Evolutionary conservation across 2,329 filamentous ascomycete species (phyloP).

Genomic region (Didymella glomerata): DNA sequence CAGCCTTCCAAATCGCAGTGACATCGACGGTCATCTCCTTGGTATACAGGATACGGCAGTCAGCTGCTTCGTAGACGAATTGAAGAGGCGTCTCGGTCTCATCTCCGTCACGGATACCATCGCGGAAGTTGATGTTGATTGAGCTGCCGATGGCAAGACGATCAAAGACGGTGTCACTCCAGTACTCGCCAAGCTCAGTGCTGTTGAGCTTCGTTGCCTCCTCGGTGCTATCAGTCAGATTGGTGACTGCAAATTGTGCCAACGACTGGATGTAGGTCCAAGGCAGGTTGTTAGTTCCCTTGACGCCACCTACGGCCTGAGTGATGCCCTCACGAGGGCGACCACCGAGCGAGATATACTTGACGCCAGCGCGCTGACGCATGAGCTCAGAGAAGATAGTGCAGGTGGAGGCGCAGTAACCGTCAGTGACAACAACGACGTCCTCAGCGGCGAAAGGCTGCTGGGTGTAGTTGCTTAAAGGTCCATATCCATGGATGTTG

Average conservation of each 20-base stretch:
- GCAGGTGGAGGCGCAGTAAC: constrained; percentile 68
- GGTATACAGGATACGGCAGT: constrained; percentile 70
- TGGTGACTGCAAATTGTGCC: constrained; percentile 33
- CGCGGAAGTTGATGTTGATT: constrained; percentile 50
- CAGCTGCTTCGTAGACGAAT: constrained; percentile 68
- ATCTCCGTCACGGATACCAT: constrained; percentile 56
- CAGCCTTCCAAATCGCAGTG: constrained; percentile 62
- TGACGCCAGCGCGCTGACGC: constrained; percentile 61
- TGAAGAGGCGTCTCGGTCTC: constrained; percentile 61
- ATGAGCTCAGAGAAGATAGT: constrained; percentile 66
- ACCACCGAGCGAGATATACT: constrained; percentile 68
- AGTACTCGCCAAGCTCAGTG: constrained; percentile 47
- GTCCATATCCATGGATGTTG: constrained; percentile 46
- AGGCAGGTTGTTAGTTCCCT: constrained; percentile 59
- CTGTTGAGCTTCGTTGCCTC: constrained; percentile 42
- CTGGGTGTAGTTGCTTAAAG: constrained; percentile 55
- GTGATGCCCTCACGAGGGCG: constrained; percentile 63
- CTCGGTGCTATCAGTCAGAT: constrained; percentile 32
- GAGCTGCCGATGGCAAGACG: constrained; percentile 38
- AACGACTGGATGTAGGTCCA: constrained; percentile 46
- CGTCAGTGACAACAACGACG: constrained; percentile 63
- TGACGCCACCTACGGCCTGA: constrained; percentile 67
- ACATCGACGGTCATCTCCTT: constrained; percentile 63
- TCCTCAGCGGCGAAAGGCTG: constrained; percentile 66
- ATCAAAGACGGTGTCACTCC: constrained; percentile 40